A percentile compares a stretch with the other conserved stretches of the same genome.
phyloP scores from a whole-genome alignment of 441 rosid genomes.

The Melianthus villosus region DNA sequence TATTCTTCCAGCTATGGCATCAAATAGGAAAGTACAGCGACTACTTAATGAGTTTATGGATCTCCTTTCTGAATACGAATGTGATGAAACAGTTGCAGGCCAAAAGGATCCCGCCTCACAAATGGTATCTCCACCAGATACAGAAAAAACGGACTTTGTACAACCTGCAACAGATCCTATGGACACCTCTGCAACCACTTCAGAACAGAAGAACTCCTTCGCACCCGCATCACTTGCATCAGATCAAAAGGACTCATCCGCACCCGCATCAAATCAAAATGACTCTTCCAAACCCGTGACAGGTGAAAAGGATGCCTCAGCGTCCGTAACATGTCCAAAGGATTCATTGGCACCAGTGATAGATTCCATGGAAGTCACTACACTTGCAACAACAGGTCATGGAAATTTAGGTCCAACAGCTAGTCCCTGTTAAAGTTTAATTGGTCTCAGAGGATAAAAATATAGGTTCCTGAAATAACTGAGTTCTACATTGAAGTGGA shows the following conservation, averaged over 20 bases:
- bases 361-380: too few relatives aligned
- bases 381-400: too few relatives aligned
- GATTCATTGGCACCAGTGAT: too few relatives aligned
- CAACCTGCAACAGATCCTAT: conserved; percentile 7
- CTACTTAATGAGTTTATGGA: conserved; percentile 83
- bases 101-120: conserved; percentile 9
- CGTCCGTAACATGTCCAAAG: too few relatives aligned
- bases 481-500: too few relatives aligned
- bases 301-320: too few relatives aligned
- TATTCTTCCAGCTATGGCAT: conserved; percentile 90
- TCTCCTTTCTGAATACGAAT: conserved; percentile 71
- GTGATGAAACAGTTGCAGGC: conserved; percentile 18
- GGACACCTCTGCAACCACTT: conserved; percentile 7
- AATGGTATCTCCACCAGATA: conserved; percentile 5
- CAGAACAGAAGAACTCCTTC: conserved; percentile 15
- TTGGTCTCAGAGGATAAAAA: too few relatives aligned
- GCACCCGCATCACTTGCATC: conserved; percentile 5
- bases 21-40: conserved; percentile 90
- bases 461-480: too few relatives aligned
- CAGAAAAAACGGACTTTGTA: conserved; percentile 18
- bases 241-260: conserved; percentile 13
- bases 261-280: conserved; percentile 6
- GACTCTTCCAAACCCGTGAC: too few relatives aligned
- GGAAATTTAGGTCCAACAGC: too few relatives aligned
- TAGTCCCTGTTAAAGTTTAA: too few relatives aligned